Conservation (phyloP, 139 green algal species). For the Volvox africanus region DNA sequence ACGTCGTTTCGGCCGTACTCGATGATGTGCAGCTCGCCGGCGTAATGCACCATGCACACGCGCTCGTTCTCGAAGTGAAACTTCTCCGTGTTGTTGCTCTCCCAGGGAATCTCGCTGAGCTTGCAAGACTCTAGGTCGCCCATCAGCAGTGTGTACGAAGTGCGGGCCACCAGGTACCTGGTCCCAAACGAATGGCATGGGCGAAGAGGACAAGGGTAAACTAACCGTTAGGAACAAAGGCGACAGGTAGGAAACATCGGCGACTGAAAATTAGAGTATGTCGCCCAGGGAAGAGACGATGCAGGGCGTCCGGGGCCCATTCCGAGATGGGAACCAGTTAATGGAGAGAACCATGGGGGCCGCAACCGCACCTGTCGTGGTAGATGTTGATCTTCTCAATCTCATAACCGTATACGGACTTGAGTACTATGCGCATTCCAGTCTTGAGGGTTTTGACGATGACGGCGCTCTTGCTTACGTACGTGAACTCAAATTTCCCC, state of each 20-base stretch:
- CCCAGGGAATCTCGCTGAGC: conserved; percentile 79
- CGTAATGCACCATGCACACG: conserved; percentile 83
- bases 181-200: not conserved
- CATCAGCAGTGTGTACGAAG: conserved; percentile 80
- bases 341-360: too few species aligned
- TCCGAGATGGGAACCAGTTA: too few species aligned
- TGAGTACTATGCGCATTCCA: conserved; percentile 74
- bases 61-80: conserved; percentile 81
- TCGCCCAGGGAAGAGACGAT: too few species aligned
- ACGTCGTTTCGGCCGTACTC: conserved; percentile 78
- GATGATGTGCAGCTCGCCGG: conserved; percentile 82
- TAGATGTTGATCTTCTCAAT: conserved; percentile 85
- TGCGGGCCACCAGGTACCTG: conserved; percentile 80
- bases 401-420: conserved; percentile 75
- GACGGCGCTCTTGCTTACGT: conserved; percentile 77
- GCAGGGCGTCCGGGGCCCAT: too few species aligned
- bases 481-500: conserved; percentile 88
- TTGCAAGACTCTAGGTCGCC: conserved; percentile 84
- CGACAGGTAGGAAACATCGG: too few species aligned
- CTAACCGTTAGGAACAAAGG: too few species aligned
- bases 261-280: too few species aligned
- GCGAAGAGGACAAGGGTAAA: too few species aligned
- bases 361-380: conserved; percentile 60
- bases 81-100: conserved; percentile 64
- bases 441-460: conserved; percentile 83